Evolutionary conservation across 139 green algal genomes (phyloP).

Genomic region (Chlorella sp.): DNA sequence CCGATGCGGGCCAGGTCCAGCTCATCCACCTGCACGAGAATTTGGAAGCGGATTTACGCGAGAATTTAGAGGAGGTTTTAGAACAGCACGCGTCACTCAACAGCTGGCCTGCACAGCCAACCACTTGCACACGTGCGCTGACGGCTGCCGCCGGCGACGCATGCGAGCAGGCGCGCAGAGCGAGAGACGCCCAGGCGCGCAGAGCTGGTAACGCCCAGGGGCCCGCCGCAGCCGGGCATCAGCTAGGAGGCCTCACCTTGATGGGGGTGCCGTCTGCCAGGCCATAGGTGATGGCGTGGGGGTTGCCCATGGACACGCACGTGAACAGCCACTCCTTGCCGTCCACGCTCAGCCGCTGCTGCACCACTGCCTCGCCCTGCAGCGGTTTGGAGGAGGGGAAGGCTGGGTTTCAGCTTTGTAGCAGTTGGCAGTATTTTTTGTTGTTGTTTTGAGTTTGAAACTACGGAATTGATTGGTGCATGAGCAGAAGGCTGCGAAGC

Average conservation of each 20-base stretch:
- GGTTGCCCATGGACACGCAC: constrained; percentile 98
- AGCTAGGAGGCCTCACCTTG: constrained; percentile 59
- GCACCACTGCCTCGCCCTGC: constrained; percentile 74
- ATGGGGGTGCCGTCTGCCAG: constrained; percentile 67
- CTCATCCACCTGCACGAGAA: constrained; percentile 70
- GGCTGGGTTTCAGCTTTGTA: too few relatives aligned
- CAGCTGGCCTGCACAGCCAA: too few relatives aligned
- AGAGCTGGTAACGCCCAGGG: background rate
- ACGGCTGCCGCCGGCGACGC: background rate
- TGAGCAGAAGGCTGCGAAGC: too few relatives aligned
- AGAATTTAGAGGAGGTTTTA: too few relatives aligned
- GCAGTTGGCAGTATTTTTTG: too few relatives aligned
- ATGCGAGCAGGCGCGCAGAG: background rate
- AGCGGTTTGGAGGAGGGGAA: too few relatives aligned
- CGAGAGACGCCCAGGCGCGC: background rate
- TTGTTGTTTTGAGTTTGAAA: too few relatives aligned
- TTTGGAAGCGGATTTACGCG: too few relatives aligned
- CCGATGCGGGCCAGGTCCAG: constrained; percentile 79
- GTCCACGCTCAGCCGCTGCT: constrained; percentile 73
- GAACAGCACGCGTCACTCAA: background rate
- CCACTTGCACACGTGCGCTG: background rate
- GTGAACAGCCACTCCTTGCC: constrained; percentile 84
- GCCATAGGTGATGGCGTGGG: constrained; percentile 90
- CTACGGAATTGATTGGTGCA: too few relatives aligned
- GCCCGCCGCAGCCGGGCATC: background rate